Evolutionary conservation across 2,329 filamentous ascomycete species (phyloP).

Genomic region (Colletotrichum incanum): DNA sequence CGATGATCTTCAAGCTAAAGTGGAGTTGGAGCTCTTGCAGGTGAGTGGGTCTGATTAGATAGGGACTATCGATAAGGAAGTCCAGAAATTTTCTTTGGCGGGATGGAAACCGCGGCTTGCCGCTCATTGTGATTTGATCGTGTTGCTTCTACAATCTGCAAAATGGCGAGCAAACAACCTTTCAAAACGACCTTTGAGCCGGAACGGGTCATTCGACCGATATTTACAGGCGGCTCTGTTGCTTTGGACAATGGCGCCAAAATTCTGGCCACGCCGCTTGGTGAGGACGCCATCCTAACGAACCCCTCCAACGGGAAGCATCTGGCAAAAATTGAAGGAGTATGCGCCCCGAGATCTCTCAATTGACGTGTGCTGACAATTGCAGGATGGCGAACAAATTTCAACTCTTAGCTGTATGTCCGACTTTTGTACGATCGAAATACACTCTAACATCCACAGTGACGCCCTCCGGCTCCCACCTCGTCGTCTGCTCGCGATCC

Average conservation of each 20-base stretch:
- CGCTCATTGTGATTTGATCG: constrained; percentile 26
- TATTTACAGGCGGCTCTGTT: constrained; percentile 93
- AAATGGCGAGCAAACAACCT: constrained; percentile 74
- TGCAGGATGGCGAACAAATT: constrained; percentile 83
- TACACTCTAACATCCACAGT: constrained; percentile 65
- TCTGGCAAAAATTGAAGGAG: constrained; percentile 89
- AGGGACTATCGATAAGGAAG: constrained; percentile 35
- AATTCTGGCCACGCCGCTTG: constrained; percentile 90
- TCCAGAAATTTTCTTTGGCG: constrained; percentile 21
- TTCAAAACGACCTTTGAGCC: constrained; percentile 93
- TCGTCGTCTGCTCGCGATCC: constrained; percentile 94
- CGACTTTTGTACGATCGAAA: not conserved
- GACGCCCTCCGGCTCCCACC: constrained; percentile 88
- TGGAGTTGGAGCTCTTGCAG: constrained; percentile 26
- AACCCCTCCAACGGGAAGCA: constrained; percentile 87
- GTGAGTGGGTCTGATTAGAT: constrained; percentile 29
- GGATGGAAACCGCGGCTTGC: constrained; percentile 19
- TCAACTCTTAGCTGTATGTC: constrained; percentile 67
- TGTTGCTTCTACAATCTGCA: constrained; percentile 43
- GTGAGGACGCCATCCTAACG: constrained; percentile 91
- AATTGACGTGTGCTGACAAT: constrained; percentile 45
- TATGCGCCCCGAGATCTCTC: constrained; percentile 56
- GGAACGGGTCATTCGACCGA: constrained; percentile 86
- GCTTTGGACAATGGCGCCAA: constrained; percentile 85
- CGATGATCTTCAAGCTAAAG: constrained; percentile 19